Evolutionary conservation across 306 rosid genomes (phyloP).

Genomic region (Astragalus glycyphyllos): DNA sequence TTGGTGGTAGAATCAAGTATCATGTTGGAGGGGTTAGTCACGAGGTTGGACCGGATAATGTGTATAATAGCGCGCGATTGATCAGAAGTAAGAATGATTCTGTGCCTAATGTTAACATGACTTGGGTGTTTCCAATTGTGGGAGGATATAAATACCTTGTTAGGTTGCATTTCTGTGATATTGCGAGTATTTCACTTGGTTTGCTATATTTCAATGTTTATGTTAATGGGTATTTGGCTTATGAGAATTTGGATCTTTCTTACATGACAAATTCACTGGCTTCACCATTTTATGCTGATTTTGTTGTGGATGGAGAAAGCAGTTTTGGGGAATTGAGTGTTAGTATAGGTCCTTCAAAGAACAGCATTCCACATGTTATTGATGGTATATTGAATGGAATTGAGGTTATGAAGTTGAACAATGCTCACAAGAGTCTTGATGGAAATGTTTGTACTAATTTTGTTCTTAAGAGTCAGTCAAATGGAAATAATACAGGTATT

Average conservation of each 20-base stretch:
- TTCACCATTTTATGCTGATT: conserved; percentile 74
- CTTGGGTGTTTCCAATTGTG: conserved; percentile 72
- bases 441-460: conserved; percentile 52
- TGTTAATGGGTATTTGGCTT: conserved; percentile 70
- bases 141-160: conserved; percentile 69
- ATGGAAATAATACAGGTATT: conserved; percentile 42
- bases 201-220: conserved; percentile 81
- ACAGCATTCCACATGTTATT: conserved; percentile 52
- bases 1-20: conserved; percentile 76
- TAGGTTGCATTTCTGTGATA: conserved; percentile 88
- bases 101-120: conserved; percentile 68
- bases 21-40: conserved; percentile 80
- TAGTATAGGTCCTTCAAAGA: conserved; percentile 65
- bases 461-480: conserved; percentile 41
- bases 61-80: conserved; percentile 79
- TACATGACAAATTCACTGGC: conserved; percentile 53
- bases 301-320: conserved; percentile 64
- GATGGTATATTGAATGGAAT: conserved; percentile 55
- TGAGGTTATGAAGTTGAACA: conserved; percentile 56
- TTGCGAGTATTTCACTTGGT: conserved; percentile 76
- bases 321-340: conserved; percentile 50
- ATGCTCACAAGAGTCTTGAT: conserved; percentile 51
- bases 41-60: conserved; percentile 92
- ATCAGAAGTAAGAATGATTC: conserved; percentile 66
- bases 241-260: conserved; percentile 72